Evolutionary conservation across 768 basidiomycete genomes (phyloP), one percentile per base, ranked within the genome.

Genomic region (Lyophyllum decastes): DNA sequence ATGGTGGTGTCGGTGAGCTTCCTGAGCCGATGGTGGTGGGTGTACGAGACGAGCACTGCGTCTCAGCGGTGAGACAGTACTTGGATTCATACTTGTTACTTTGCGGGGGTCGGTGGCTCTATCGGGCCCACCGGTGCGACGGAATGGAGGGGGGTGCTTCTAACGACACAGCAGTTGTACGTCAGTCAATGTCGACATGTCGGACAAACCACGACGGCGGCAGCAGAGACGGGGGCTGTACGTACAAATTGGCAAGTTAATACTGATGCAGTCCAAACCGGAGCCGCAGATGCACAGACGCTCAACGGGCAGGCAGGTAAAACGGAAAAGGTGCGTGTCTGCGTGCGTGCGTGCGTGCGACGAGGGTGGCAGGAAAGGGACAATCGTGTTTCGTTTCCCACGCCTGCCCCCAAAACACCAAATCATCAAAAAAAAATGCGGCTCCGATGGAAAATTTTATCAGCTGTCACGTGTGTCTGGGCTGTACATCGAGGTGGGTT

Each of bases 11-110:
- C 9, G 33, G 49, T 19, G 48, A 17, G n/a, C n/a, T n/a, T n/a
- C n/a, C n/a, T n/a, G n/a, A n/a, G n/a, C n/a, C n/a, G n/a, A n/a
- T n/a, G 5, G 41, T 4, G 44, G 2, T 11, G 44, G 45, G 45
- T 25, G 26, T 27, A 41, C 50, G 35, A 52, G 40, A 40, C 51
- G 51, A 26, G 40, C 40, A 30, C 51, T 52, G 38, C 51, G 51
- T 25, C 51, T 12, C 2, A 40, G 49, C 12, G 49, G 49, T 21
- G 49, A 48, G 2, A 16, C 45, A 26, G 45, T 14, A 26, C 19
- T 33, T n/a, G n/a, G n/a, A n/a, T n/a, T n/a, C n/a, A n/a, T n/a
- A n/a, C n/a, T n/a, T n/a, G n/a, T n/a, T n/a, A n/a, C n/a, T n/a
- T n/a, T n/a, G n/a, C n/a, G n/a, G n/a, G n/a, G 16, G 40, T 41